Evolutionary conservation across 2,329 filamentous ascomycete species (phyloP).

Genomic region (Nothopassalora personata): DNA sequence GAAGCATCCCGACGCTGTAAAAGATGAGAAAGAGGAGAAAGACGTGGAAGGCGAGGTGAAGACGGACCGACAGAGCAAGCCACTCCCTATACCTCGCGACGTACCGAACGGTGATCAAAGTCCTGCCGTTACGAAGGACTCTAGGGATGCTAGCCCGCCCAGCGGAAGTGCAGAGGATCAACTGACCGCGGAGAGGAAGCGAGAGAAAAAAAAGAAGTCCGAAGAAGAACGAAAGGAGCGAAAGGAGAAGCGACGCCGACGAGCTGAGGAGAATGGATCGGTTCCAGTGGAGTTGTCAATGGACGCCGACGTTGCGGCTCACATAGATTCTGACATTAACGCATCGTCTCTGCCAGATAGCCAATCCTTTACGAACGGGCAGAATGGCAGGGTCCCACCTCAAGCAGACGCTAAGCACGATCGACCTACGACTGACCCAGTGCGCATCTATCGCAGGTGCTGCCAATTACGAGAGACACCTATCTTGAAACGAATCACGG

Average conservation of each 20-base stretch:
- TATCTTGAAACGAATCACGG: constrained; percentile 84
- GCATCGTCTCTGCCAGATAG: constrained; percentile 18
- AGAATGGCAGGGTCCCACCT: constrained; percentile 23
- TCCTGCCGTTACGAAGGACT: background rate
- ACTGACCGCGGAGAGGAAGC: constrained; percentile 56
- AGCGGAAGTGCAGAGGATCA: constrained; percentile 22
- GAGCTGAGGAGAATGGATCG: constrained; percentile 81
- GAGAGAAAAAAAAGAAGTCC: constrained; percentile 92
- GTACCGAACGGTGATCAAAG: constrained; percentile 4
- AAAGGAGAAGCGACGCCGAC: constrained; percentile 78
- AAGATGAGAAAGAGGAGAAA: constrained; percentile 54
- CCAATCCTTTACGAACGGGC: constrained; percentile 31
- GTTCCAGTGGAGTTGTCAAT: constrained; percentile 77
- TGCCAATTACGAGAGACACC: constrained; percentile 91
- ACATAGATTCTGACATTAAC: constrained; percentile 3
- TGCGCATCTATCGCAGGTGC: constrained; percentile 87
- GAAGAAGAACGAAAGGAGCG: constrained; percentile 89
- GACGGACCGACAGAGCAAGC: constrained; percentile 32
- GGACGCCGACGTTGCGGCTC: constrained; percentile 54
- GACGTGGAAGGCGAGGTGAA: constrained; percentile 44
- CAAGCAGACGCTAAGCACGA: constrained; percentile 52
- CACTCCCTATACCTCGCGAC: constrained; percentile 14
- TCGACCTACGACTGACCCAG: constrained; percentile 80
- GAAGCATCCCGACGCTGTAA: constrained; percentile 57
- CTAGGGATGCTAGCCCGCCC: constrained; percentile 14